Percentiles rank a stretch among this genome's conserved stretches.
Evolutionary conservation across 495 filamentous ascomycete species (phyloP).

Genomic region (Aspergillus bridgeri): DNA sequence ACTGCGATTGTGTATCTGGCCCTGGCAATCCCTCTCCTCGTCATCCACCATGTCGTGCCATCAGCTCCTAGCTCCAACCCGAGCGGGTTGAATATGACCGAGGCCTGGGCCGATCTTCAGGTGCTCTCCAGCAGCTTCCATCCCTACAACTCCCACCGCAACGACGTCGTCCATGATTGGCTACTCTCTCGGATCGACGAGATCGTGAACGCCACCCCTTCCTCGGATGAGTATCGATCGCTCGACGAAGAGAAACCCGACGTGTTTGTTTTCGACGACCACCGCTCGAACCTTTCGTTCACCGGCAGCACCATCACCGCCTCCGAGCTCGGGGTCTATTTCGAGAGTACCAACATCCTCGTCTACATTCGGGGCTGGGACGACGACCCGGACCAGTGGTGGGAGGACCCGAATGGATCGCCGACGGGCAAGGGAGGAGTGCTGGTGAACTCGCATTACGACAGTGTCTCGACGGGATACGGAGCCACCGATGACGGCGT

Average conservation of each 20-base stretch:
- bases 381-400: constrained; percentile 65
- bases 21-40: constrained; percentile 63
- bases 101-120: constrained; percentile 85
- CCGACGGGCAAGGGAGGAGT: constrained; percentile 67
- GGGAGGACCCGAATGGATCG: constrained; percentile 44
- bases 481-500: constrained; percentile 95
- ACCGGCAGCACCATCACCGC: constrained; percentile 23
- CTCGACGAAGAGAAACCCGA: constrained; percentile 29
- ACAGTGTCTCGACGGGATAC: constrained; percentile 86
- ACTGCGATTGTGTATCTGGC: constrained; percentile 66
- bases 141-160: constrained; percentile 80
- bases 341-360: constrained; percentile 89
- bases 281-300: constrained; percentile 73
- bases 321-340: constrained; percentile 55
- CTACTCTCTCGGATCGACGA: constrained; percentile 66
- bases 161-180: constrained; percentile 76
- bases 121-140: constrained; percentile 72
- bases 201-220: constrained; percentile 58
- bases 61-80: constrained; percentile 56
- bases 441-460: constrained; percentile 93
- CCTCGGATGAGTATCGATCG: constrained; percentile 9
- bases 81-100: constrained; percentile 67
- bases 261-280: constrained; percentile 74
- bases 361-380: constrained; percentile 83
- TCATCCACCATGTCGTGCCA: constrained; percentile 74